Base-by-base conservation (phyloP, 2,329 filamentous ascomycete species). In the Exophiala alcalophila region DNA sequence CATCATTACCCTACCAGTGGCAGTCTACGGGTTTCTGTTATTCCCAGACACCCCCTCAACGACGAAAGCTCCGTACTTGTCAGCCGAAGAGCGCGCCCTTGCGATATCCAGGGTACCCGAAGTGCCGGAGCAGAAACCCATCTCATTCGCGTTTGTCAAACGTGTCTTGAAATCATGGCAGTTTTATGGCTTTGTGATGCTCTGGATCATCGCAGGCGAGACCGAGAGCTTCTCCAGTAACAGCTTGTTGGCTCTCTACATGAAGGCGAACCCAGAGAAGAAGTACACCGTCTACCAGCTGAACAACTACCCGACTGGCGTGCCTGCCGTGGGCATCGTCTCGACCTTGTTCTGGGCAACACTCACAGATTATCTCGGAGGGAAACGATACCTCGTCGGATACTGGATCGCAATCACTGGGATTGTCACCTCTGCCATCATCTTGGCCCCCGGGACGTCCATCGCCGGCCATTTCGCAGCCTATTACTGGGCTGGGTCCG, bases 131-230 rank as follows among this genome's bases (percentile, higher is more conserved):
- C 44, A 50, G 12, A 47, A 42, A 27, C 41, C 40, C n/a, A 28
- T 47, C 27, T 53, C 59, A 12, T 36, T 50, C 3, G 35, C 48
- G 1, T 63, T 65, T 28, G 47, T 56, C 23, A 62, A 60, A 28
- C 53, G 53, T n/a, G 40, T 65, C 35, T 61, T 66, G 43, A 52
- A 48, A 15, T 57, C 58, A 8, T 65, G 61, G 62, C 61, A 64
- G 43, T 64, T 60, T 57, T 66, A 62, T 49, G 61, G 55, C 4
- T 65, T 65, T 30, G 60, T 63, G 19, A 55, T 64, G 25, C 54
- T 65, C 5, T 65, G 62, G 62, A 74, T 83, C 50, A 78, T 87
- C 27, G 82, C 81, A n/a, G 81, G 82, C 20, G 81, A 86, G 57
- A 81, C 80, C 0, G 83, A 88, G 59, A 83, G 80, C 0, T 86